phyloP scores from a whole-genome alignment of 495 filamentous ascomycete species.

The Hypoxylon perforatum region DNA sequence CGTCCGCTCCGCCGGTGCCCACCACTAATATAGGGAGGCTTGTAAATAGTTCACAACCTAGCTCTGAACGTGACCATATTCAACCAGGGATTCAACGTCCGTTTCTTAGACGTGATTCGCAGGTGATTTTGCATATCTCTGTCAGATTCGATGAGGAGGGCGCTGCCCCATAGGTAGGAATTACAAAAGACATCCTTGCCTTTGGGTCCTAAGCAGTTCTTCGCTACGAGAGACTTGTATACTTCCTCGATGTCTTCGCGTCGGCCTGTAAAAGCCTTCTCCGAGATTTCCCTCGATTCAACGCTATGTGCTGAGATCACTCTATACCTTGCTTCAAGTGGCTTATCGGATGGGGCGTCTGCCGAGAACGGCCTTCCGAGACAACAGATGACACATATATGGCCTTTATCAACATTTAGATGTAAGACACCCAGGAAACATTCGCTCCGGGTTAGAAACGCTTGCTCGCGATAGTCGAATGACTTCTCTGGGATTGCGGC shows the following conservation, averaged over 20 bases:
- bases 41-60: too few relatives aligned
- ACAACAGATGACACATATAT: conserved; percentile 14
- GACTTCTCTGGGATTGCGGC: conserved; percentile 16
- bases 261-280: not conserved
- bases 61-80: too few relatives aligned
- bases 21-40: too few relatives aligned
- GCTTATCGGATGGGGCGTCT: not conserved
- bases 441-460: conserved; percentile 14
- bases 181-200: too few relatives aligned
- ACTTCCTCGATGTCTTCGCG: not conserved
- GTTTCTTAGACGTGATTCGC: too few relatives aligned
- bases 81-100: too few relatives aligned
- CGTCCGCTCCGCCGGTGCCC: too few relatives aligned
- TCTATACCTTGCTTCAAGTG: conserved; percentile 1
- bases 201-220: too few relatives aligned
- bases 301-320: not conserved
- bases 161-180: too few relatives aligned
- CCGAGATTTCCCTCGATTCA: not conserved
- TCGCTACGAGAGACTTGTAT: not conserved
- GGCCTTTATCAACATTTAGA: not conserved
- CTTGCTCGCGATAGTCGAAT: conserved; percentile 8
- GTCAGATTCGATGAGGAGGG: too few relatives aligned
- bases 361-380: conserved; percentile 1
- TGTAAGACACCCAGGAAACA: conserved; percentile 19
- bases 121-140: too few relatives aligned